Evolutionary conservation across 2,329 filamentous ascomycete genomes (phyloP), one percentile per base, ranked within the genome.

Genomic region (Pyrenophora seminiperda): DNA sequence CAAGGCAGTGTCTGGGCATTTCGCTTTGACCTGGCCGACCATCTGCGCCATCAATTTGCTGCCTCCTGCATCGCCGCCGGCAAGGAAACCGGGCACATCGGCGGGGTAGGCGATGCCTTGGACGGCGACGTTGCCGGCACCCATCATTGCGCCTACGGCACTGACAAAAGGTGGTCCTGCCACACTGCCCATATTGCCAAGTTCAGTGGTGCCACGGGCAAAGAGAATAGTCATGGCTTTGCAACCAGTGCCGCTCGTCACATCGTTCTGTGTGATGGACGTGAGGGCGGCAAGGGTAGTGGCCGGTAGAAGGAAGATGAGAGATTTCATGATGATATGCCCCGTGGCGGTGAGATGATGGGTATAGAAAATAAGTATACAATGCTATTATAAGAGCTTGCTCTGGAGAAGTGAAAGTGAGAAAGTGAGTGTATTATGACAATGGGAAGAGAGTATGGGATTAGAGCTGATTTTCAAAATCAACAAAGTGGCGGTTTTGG

Each of bases 91-190:
- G 3, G 59, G 54, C 9, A 72, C 48, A 27, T 63, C 56, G n/a
- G 81, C 81, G 2, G 76, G 68, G 59, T 84, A 84, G 24, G 78
- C 71, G 15, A 84, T 77, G 41, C 81, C 82, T 66, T 84, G 82
- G 9, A 82, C 75, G 2, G 77, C 77, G 7, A 83, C 63, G 45
- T 77, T 75, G 32, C 67, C 68, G 5, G 66, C 69, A 11, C 75
- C 49, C 54, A 82, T 67, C 41, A 67, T 62, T 4, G 61, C 38
- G 7, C 71, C 72, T 1, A 84, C 63, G 2, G 76, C 75, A 30
- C 75, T 67, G 52, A 80, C 79, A 56, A 83, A 78, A 1, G 78
- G 76, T 2, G 81, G 81, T 1, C 81, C 81, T 2, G 77, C 73
- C 5, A 77, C 53, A 18, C 61, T 62, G 17, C 82, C 82, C 41